Evolutionary conservation across 2,329 filamentous ascomycete species (phyloP), one percentile per base, ranked within the genome.

Genomic region (Didymella glomerata): DNA sequence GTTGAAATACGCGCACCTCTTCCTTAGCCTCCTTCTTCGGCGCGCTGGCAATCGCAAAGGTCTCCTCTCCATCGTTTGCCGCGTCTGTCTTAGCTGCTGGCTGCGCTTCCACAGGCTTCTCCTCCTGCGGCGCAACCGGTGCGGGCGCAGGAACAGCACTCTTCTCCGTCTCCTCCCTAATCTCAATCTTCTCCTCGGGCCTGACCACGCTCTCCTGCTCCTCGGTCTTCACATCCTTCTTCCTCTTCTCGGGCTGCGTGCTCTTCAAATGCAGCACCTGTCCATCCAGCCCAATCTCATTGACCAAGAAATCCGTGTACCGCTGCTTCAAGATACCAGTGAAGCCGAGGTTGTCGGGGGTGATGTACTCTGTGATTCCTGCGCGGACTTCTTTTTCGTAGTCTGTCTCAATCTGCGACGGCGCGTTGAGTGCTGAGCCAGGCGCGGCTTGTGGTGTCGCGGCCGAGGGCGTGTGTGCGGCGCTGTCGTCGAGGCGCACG

Each of bases 231-330:
- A 48, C 54, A 11, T 47, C 40, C 14, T 41, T 60, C 48, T 70
- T 61, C 55, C 63, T 67, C 48, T 60, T 62, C 48, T 62, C 62
- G 10, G 65, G 67, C 28, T 66, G 68, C 25, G 84, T 76, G 52
- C 82, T 84, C 57, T 77, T 82, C 48, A 97, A 81, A 76, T 94
- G 92, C 51, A 95, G 76, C 14, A 96, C 91, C 53, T 87, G 79
- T 16, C 93, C 93, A 70, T 90, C 86, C 28, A 88, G 87, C 20
- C 85, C 81, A 62, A 97, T 94, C 77, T 97, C 93, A 72, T 96
- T 93, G 68, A 97, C 93, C 67, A 95, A 82, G 70, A 97, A 97
- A 76, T 97, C 93, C 4, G 93, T 94, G 77, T 93, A 97, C 66
- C 87, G 84, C 72, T 90, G 87, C 81, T 92, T 92, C 69, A 91